Evolutionary conservation across 2,329 filamentous ascomycete species (phyloP).

Genomic region (Trichophyton schoenleinii): DNA sequence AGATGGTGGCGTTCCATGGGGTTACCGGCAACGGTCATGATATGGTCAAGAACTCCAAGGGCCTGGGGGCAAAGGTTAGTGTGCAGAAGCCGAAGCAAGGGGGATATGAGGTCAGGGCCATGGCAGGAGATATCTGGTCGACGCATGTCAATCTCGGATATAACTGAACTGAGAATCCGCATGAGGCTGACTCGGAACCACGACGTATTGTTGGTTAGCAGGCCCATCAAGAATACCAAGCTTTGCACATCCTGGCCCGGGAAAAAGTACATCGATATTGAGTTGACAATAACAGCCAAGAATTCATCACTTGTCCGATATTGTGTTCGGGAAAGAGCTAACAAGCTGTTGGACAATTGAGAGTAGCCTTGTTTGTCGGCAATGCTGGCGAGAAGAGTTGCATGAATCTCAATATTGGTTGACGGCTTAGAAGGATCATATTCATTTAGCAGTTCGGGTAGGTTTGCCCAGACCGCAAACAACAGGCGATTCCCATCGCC

Average conservation of each 20-base stretch:
- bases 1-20: constrained; percentile 90
- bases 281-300: constrained; percentile 57
- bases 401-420: constrained; percentile 49
- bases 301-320: constrained; percentile 64
- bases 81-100: constrained; percentile 73
- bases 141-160: constrained; percentile 86
- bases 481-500: constrained; percentile 73
- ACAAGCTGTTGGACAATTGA: constrained; percentile 55
- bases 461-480: constrained; percentile 79
- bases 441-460: constrained; percentile 70
- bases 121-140: constrained; percentile 80
- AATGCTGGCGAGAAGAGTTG: constrained; percentile 56
- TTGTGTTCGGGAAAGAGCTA: constrained; percentile 54
- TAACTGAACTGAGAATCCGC: constrained; percentile 71
- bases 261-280: constrained; percentile 66
- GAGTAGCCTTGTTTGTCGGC: constrained; percentile 60
- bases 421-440: constrained; percentile 52
- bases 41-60: constrained; percentile 79
- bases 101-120: constrained; percentile 89
- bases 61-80: constrained; percentile 91
- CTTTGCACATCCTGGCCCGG: constrained; percentile 71
- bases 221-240: constrained; percentile 78
- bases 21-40: constrained; percentile 85
- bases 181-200: constrained; percentile 93
- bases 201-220: constrained; percentile 73